A percentile compares a stretch with the other conserved stretches of the same genome.
phyloP scores from a whole-genome alignment of 2,329 filamentous ascomycete species.

The Volutella citrinella region DNA sequence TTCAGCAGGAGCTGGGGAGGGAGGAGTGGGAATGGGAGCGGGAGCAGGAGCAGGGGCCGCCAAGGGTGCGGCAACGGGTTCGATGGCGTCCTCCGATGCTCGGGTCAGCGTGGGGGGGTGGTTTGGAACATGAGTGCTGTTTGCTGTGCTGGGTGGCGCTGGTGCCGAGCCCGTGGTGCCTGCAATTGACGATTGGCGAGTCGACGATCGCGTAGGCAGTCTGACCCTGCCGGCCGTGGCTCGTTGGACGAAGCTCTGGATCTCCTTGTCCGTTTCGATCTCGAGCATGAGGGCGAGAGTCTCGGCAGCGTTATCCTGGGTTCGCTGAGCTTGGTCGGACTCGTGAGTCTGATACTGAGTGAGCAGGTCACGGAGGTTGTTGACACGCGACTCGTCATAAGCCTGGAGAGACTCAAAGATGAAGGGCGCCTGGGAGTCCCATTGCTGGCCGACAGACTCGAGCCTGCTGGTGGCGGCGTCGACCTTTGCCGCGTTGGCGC shows the following conservation, averaged over 20 bases:
- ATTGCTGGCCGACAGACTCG: constrained; percentile 77
- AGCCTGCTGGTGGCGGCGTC: constrained; percentile 70
- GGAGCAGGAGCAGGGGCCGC: no score
- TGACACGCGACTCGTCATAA: constrained; percentile 83
- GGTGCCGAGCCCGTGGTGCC: constrained; percentile 23
- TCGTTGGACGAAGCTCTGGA: constrained; percentile 63
- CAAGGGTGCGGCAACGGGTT: background rate
- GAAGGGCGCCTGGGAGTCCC: constrained; percentile 92
- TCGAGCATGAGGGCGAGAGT: constrained; percentile 82
- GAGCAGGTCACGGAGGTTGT: constrained; percentile 84
- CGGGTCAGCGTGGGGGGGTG: background rate
- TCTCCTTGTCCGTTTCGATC: constrained; percentile 82
- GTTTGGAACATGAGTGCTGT: constrained; percentile 11
- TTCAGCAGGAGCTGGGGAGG: background rate
- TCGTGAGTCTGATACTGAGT: constrained; percentile 94
- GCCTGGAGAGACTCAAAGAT: constrained; percentile 92
- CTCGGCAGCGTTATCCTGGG: constrained; percentile 70
- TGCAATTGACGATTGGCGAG: constrained; percentile 38
- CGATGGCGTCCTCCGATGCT: background rate
- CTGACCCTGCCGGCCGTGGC: constrained; percentile 39
- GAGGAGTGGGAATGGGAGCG: background rate
- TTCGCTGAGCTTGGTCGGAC: constrained; percentile 78
- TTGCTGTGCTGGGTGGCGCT: constrained; percentile 24
- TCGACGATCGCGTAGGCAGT: constrained; percentile 37
- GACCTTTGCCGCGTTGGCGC: constrained; percentile 73